These are phyloP conservation scores for Dryadomyces quercivorus DNA, from an alignment of 2,329 filamentous ascomycete genomes.

Conservation along the genomic window DNA sequence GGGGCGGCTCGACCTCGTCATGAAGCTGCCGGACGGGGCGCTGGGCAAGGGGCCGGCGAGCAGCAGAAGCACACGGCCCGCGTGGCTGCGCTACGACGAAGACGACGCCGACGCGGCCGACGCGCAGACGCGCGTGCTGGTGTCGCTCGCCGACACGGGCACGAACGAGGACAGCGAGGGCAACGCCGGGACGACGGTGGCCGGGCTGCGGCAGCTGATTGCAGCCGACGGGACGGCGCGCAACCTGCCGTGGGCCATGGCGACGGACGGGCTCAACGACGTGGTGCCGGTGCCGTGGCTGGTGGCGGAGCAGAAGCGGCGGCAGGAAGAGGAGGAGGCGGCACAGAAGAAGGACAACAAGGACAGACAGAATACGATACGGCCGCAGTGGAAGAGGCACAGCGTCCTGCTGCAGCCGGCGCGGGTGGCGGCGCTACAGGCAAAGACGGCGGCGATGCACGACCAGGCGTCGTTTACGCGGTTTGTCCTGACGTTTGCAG, in stretches of 20 bases:
- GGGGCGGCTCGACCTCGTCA: slow-evolving; percentile 13
- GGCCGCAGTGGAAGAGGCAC: too few species aligned
- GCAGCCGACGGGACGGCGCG: slow-evolving; percentile 28
- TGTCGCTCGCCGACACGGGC: slow-evolving; percentile 21
- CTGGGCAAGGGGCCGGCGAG: too few species aligned
- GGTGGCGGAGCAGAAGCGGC: slow-evolving; percentile 8
- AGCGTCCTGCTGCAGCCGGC: not conserved
- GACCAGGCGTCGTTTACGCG: slow-evolving; percentile 23
- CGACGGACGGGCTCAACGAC: slow-evolving; percentile 8
- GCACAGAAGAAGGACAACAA: not conserved
- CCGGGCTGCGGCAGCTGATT: slow-evolving; percentile 25
- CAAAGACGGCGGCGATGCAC: slow-evolving; percentile 17
- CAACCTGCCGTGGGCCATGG: slow-evolving; percentile 25
- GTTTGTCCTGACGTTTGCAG: slow-evolving; percentile 44
- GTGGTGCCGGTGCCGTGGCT: slow-evolving; percentile 15
- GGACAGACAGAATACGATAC: not conserved
- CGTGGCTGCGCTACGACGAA: slow-evolving; percentile 5
- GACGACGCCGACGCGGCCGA: slow-evolving; percentile 11
- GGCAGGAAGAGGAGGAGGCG: not conserved
- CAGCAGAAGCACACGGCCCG: slow-evolving; percentile 1
- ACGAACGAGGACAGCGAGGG: slow-evolving; percentile 10
- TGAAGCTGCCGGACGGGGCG: slow-evolving; percentile 8
- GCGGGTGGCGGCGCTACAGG: slow-evolving; percentile 6
- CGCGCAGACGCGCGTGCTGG: slow-evolving; percentile 19
- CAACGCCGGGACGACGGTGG: slow-evolving; percentile 17